Conservation (phyloP, 169 alveolate species). For the Cryptosporidium bovis region DNA sequence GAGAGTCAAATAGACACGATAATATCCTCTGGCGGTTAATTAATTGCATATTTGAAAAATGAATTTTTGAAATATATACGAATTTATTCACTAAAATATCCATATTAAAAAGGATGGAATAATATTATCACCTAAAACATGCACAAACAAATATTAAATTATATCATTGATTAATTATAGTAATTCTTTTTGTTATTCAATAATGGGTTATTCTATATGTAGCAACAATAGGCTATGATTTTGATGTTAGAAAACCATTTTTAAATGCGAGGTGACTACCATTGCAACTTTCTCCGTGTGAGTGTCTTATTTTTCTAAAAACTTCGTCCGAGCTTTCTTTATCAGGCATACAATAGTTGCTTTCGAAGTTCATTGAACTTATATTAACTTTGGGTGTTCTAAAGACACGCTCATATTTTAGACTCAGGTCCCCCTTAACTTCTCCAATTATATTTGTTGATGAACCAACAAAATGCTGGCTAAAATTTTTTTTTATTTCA, state of each 20-base stretch:
- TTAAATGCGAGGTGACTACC: conserved; percentile 38
- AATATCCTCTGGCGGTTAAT: too few relatives aligned
- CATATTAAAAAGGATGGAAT: too few relatives aligned
- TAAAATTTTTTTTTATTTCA: conserved; percentile 5
- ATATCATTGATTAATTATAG: too few relatives aligned
- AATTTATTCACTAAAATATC: too few relatives aligned
- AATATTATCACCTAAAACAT: too few relatives aligned
- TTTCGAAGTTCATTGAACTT: conserved; percentile 28
- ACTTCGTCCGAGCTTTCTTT: conserved; percentile 20
- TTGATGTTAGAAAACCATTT: conserved; percentile 39
- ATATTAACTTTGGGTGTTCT: conserved; percentile 22
- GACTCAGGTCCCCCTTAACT: conserved; percentile 9
- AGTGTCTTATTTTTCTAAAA: not conserved
- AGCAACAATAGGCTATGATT: not conserved
- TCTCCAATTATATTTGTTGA: conserved; percentile 46
- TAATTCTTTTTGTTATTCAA: too few relatives aligned
- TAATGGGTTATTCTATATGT: too few relatives aligned
- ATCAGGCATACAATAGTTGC: conserved; percentile 38
- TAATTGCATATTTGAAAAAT: too few relatives aligned
- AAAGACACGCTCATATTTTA: not conserved
- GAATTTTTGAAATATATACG: too few relatives aligned
- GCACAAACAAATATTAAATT: too few relatives aligned
- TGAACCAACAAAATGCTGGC: conserved; percentile 53
- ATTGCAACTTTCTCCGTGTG: conserved; percentile 15
- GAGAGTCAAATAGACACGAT: too few relatives aligned